Base-by-base conservation (phyloP, 495 filamentous ascomycete genomes). In the Penicillium maclennaniae region DNA sequence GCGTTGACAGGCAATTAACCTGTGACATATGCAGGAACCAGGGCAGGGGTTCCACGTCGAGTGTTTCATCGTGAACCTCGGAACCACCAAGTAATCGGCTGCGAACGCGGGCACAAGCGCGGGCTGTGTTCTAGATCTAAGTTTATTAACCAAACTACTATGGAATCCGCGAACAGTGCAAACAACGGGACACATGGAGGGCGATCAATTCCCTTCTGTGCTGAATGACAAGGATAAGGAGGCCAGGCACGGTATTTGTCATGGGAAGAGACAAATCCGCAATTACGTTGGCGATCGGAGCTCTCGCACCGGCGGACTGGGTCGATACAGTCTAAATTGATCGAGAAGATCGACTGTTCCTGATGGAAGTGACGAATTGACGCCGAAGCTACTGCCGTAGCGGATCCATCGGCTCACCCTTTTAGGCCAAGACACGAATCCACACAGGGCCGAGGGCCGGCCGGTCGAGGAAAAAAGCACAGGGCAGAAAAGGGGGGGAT, bases 311-410 rank as follows among this genome's bases (percentile, higher is more conserved):
- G 31, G 26, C n/a, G 16, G 26, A 15, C 26, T 52, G 56, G 60
- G 38, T 50, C 51, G 43, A 53, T 51, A 47, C 38, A 53, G n/a
- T n/a, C 28, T 47, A 48, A 48, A 43, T 49, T 23, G 49, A 62
- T 60, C 60, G 59, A 54, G 39, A 21, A 53, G 56, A 56, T 56
- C 55, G 36, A 15, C 27, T 55, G 23, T 39, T 23, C 40, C 48
- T 46, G 15, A 25, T 31, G 15, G 39, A 42, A 17, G 23, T 34
- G 19, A 54, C 12, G 42, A 27, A 47, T 36, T 20, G 27, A 45
- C 25, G 40, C 36, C 12, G 20, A 23, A 12, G 40, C 37, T 27
- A 43, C 37, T 14, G 44, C 49, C 19, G 16, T 49, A 26, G 48
- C 45, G 39, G 39, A 38, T 58, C 54, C 54, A 61, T 57, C 28